Base-by-base conservation (phyloP, 2,329 filamentous ascomycete genomes). In the Byssothecium circinans region DNA sequence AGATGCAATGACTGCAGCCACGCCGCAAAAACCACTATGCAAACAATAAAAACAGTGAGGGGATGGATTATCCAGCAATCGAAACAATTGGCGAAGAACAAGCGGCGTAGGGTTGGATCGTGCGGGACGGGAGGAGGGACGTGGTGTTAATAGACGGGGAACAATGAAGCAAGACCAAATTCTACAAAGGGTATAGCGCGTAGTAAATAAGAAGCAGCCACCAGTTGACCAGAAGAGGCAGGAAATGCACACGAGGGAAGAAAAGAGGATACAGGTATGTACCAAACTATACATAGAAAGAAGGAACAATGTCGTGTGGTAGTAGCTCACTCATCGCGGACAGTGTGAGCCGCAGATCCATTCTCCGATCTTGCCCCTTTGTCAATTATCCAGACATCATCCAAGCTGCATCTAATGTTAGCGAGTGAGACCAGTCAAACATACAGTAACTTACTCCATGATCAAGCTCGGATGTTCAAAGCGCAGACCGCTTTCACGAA, bases 401-500 rank as follows among this genome's bases (percentile, higher is more conserved):
- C 78, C n/a, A 91, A 75, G 18, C 83, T 86, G 20, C 15, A 6
- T 30, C 50, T 44, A 60, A 43, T 22, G 50, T 64, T 30, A 61
- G 54, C 44, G 36, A 19, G 17, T 8, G 19, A 7, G 11, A 58
- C 53, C 23, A 33, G 30, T 25, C 10, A 10, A 10, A 10, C 23
- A 25, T 25, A 25, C 10, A 25, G n/a, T 22, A 25, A 80, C 83
- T 76, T 77, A 87, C 77, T 85, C 85, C 25, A 77, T 73, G 3
- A 85, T 75, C 10, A 95, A 73, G 65, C 83, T 92, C 2, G 89
- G 89, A 58, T 92, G 94, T 40, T 91, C 76, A 69, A 91, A 95
- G 39, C 75, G 76, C 67, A 85, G 65, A 0, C 85, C 88, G 61
- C 81, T 82, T 64, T 92, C 88, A 50, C 81, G 79, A 48, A 82